Evolutionary conservation across 352 stramenopile genomes (phyloP).

Genomic region (Phytophthora megakarya): DNA sequence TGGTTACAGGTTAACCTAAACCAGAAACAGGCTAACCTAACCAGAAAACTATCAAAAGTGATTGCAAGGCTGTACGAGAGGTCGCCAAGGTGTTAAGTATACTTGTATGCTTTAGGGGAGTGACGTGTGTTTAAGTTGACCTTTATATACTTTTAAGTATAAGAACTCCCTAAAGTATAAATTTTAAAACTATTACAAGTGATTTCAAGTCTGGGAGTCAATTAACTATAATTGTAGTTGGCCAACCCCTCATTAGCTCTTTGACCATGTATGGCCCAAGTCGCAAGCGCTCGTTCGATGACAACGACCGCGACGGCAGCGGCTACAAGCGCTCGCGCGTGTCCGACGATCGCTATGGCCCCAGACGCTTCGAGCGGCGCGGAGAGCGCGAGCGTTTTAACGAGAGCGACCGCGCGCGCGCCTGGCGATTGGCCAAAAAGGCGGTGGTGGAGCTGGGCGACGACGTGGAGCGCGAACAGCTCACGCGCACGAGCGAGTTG

Average conservation of each 20-base stretch:
- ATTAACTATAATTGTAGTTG: no score
- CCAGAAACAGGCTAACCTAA: no score
- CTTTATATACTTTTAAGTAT: no score
- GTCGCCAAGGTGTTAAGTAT: no score
- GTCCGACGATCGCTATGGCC: constrained; percentile 41
- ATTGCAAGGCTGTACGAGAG: no score
- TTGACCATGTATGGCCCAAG: constrained; percentile 39
- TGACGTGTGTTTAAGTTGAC: no score
- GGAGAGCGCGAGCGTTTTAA: constrained; percentile 39
- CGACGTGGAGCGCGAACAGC: constrained; percentile 57
- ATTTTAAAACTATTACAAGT: no score
- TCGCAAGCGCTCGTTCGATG: constrained; percentile 71
- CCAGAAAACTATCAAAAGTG: no score
- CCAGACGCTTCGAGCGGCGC: constrained; percentile 44
- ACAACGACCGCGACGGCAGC: constrained; percentile 44
- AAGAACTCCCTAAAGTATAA: no score
- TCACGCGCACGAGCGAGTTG: constrained; percentile 44
- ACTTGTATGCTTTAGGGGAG: no score
- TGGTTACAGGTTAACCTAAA: no score
- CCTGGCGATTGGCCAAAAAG: constrained; percentile 80
- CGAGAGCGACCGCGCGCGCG: constrained; percentile 70
- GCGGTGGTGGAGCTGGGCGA: constrained; percentile 73
- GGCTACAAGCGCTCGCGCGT: constrained; percentile 69
- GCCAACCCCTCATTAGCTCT: constrained; percentile 2
- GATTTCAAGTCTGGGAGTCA: no score